Percentiles rank a stretch among this genome's conserved stretches.
phyloP scores from a whole-genome alignment of 2,329 filamentous ascomycete species.

The Chaetoscypha palmicola region DNA sequence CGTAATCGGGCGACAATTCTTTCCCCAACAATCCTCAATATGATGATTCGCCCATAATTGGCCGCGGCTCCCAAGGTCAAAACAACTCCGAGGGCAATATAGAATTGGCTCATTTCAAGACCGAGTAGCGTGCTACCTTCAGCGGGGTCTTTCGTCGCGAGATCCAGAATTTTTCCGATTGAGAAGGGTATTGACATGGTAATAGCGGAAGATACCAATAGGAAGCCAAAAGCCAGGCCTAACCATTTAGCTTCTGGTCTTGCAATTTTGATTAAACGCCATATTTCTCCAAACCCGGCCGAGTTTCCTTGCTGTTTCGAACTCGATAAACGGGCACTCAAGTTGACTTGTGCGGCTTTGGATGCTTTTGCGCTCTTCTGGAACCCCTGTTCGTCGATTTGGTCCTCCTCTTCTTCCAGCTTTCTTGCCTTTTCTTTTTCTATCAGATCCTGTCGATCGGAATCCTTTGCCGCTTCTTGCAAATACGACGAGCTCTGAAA shows the following conservation, averaged over 20 bases:
- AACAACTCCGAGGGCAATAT: constrained; percentile 67
- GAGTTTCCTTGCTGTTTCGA: constrained; percentile 50
- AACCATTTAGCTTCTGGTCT: constrained; percentile 76
- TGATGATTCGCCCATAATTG: constrained; percentile 90
- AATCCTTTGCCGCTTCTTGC: constrained; percentile 18
- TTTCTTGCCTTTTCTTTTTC: constrained; percentile 32
- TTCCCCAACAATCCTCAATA: constrained; percentile 90
- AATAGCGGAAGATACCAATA: constrained; percentile 83
- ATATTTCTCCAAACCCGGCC: constrained; percentile 68
- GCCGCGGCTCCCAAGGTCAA: constrained; percentile 78
- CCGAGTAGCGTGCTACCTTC: constrained; percentile 72
- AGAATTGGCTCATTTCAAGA: constrained; percentile 80
- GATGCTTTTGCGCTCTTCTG: constrained; percentile 74
- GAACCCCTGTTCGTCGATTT: constrained; percentile 51
- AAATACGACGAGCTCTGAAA: constrained; percentile 24
- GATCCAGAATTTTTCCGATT: constrained; percentile 90
- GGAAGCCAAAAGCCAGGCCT: constrained; percentile 69
- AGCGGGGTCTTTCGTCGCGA: constrained; percentile 66
- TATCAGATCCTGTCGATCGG: constrained; percentile 29
- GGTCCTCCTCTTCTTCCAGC: constrained; percentile 37
- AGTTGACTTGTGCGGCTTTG: constrained; percentile 81
- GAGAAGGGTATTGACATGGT: constrained; percentile 97
- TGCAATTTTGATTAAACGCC: constrained; percentile 83
- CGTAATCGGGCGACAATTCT: constrained; percentile 85
- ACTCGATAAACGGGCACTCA: constrained; percentile 80